Percentiles rank a stretch among this genome's conserved stretches.
phyloP scores from a whole-genome alignment of 2,329 filamentous ascomycete species.

The Verticillium tricorpus region DNA sequence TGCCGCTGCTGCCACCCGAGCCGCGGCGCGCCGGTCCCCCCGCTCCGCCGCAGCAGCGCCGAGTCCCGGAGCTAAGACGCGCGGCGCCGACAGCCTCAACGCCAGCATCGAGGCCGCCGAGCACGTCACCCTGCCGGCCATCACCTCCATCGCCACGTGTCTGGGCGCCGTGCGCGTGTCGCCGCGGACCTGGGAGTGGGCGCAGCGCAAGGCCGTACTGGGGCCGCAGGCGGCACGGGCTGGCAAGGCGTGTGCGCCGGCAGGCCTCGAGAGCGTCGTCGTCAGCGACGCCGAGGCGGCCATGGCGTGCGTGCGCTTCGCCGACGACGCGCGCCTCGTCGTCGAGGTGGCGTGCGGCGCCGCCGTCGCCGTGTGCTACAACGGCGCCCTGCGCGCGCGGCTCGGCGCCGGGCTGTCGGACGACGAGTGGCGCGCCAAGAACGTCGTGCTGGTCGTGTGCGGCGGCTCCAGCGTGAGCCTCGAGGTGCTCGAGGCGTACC shows the following conservation, averaged over 20 bases:
- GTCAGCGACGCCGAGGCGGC: slow-evolving; percentile 75
- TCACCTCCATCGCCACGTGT: slow-evolving; percentile 71
- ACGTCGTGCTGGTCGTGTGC: slow-evolving; percentile 81
- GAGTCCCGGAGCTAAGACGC: no score
- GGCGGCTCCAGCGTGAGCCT: slow-evolving; percentile 68
- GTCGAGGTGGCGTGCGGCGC: slow-evolving; percentile 87
- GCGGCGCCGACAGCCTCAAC: slow-evolving; percentile 66
- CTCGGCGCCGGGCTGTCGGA: slow-evolving; percentile 49
- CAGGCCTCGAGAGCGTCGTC: slow-evolving; percentile 51
- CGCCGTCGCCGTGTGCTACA: slow-evolving; percentile 65
- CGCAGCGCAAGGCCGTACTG: slow-evolving; percentile 26
- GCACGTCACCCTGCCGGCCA: slow-evolving; percentile 61
- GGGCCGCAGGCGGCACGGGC: slow-evolving; percentile 9
- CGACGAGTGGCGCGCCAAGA: slow-evolving; percentile 59
- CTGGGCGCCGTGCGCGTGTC: slow-evolving; percentile 72
- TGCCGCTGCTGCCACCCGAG: no score
- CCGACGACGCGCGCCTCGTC: slow-evolving; percentile 75
- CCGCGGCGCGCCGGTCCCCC: no score
- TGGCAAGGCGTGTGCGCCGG: neutral
- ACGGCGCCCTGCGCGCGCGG: slow-evolving; percentile 55
- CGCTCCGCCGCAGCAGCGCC: no score
- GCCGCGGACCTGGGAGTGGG: slow-evolving; percentile 62
- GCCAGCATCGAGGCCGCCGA: slow-evolving; percentile 52
- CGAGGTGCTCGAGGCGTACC: slow-evolving; percentile 56
- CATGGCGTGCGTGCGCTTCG: slow-evolving; percentile 68